A percentile compares a stretch with the other conserved stretches of the same genome.
phyloP scores from a whole-genome alignment of 257 asterid species.

The Salvia splendens region DNA sequence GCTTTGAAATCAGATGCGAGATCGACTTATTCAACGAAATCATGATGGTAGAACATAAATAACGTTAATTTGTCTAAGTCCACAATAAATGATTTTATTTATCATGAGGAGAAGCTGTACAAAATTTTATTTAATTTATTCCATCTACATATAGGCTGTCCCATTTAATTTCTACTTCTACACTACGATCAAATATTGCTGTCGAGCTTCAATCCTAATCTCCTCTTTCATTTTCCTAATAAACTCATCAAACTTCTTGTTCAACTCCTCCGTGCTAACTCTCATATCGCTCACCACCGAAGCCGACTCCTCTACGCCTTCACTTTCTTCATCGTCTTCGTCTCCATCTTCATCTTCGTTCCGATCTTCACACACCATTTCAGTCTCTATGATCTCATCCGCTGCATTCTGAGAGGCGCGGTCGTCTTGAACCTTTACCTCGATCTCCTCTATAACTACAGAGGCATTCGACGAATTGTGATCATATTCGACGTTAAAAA shows the following conservation, averaged over 20 bases:
- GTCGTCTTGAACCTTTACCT: neutral
- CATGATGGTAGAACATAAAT: no score
- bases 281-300: constrained; percentile 24
- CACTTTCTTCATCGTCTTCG: neutral
- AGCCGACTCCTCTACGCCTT: neutral
- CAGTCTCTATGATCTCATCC: constrained; percentile 3
- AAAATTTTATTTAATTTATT: neutral
- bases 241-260: constrained; percentile 49
- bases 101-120: neutral
- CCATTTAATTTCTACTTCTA: neutral
- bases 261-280: constrained; percentile 46
- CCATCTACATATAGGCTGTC: neutral
- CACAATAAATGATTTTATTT: no score
- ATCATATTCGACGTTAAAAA: constrained; percentile 5
- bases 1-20: no score
- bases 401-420: neutral
- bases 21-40: no score
- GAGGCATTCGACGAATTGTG: neutral
- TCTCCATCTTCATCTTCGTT: constrained; percentile 21
- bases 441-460: constrained; percentile 1
- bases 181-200: constrained; percentile 25
- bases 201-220: constrained; percentile 42
- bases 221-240: constrained; percentile 52
- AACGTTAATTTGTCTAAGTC: no score
- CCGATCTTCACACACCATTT: constrained; percentile 10